phyloP scores from a whole-genome alignment of 306 rosid genomes.

The Cucumis cinereus region DNA sequence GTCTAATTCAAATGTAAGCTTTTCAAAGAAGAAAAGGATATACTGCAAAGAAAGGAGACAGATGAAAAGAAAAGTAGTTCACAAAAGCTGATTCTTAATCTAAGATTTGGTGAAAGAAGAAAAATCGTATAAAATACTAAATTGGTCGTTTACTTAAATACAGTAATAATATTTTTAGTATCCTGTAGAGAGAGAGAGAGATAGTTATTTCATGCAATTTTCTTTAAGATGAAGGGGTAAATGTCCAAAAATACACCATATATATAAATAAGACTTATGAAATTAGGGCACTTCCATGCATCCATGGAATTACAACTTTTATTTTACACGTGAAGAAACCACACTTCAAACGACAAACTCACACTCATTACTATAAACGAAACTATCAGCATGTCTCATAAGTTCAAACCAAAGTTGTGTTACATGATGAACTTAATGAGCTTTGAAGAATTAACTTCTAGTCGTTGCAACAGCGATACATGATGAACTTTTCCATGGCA shows the following conservation, averaged over 20 bases:
- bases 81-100: background rate
- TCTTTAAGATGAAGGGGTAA: too few relatives aligned
- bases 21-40: background rate
- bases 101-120: background rate
- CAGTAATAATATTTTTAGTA: too few relatives aligned
- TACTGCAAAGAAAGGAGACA: background rate
- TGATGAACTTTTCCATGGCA: slow-evolving; percentile 73
- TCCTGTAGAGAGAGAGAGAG: too few relatives aligned
- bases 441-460: too few relatives aligned
- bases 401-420: too few relatives aligned
- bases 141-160: too few relatives aligned
- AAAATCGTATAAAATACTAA: background rate
- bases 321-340: background rate
- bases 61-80: background rate
- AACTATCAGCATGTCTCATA: background rate
- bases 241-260: too few relatives aligned
- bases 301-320: background rate
- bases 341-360: background rate
- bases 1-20: background rate
- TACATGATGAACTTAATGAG: too few relatives aligned
- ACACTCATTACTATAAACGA: background rate
- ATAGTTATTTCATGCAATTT: too few relatives aligned
- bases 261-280: too few relatives aligned
- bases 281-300: background rate
- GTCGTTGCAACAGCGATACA: slow-evolving; percentile 67